Base-by-base conservation (phyloP, 164 flowering plant species). In the Nelumbo lutea region DNA sequence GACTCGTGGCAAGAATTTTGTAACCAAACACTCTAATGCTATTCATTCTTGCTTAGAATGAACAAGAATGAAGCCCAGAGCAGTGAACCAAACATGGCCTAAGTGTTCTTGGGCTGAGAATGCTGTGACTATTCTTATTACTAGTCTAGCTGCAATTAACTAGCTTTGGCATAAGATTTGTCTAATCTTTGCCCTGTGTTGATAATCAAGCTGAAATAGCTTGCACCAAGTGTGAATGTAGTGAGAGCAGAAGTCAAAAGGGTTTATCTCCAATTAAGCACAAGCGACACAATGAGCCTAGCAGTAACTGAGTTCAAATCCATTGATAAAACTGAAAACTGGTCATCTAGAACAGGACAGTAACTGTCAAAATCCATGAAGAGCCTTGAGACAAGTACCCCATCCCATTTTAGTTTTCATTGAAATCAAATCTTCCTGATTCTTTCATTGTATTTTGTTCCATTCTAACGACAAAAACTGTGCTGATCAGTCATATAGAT, bases 381-480 rank as follows among this genome's bases (percentile, higher is more conserved):
- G 50, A 88, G 87, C 76, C 81, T 83, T 9, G 90, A 86, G 38
- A 86, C 82, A 10, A 88, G 90, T 3, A 83, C 64, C 50, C 89
- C 92, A 3, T 64, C 50, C 89, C 92, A 3, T 81, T 80, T 5
- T 90, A 86, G 61, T 90, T 90, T 62, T 90, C 86, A 2, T 79
- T 82, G 40, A 80, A 73, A 75, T 88, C 92, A 42, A 90, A 90
- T 90, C 96, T 79, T 68, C 66, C 92, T 76, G 5, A 85, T 86
- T n/a, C 96, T 73, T 70, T 65, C 69, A 3, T 88, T 88, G 64
- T 88, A 89, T 71, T 78, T 86, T 46, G 96, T 78, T 40, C 96
- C 92, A 10, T 89, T 90, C 87, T 83, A 85, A 4, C 92, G 89
- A 68, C 96, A 90, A 47, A 90, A 79, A 41, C 96, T 92, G 79